These are phyloP conservation scores for Rhizopogon vinicolor DNA, from an alignment of 768 basidiomycete genomes.

Conservation along the genomic window DNA sequence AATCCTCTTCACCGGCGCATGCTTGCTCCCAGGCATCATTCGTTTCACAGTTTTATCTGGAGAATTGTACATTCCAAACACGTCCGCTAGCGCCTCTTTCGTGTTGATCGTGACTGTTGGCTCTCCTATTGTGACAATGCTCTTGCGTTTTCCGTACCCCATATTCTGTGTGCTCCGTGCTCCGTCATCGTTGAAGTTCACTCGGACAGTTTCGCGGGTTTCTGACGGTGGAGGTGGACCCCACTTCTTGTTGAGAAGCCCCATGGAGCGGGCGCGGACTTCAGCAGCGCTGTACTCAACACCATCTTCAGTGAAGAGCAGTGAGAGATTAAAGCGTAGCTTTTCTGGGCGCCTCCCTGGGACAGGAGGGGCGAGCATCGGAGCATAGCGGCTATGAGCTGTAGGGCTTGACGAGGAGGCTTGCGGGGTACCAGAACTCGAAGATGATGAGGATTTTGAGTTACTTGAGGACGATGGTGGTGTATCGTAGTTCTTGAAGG, in stretches of 20 bases:
- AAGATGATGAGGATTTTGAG: conserved; percentile 8
- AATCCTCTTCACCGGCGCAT: conserved; percentile 66
- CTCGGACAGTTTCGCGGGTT: conserved; percentile 30
- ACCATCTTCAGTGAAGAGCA: conserved; percentile 72
- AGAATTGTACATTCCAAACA: conserved; percentile 95
- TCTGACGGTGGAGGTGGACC: conserved; percentile 52
- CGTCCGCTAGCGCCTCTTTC: conserved; percentile 89
- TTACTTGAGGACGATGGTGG: conserved; percentile 26
- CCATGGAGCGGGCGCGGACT: conserved; percentile 76
- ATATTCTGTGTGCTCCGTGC: conserved; percentile 38
- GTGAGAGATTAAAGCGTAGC: conserved; percentile 58
- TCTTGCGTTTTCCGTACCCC: conserved; percentile 39
- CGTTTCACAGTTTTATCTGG: conserved; percentile 69
- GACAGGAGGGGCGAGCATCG: conserved; percentile 66
- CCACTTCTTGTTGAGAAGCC: conserved; percentile 84
- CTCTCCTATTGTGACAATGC: conserved; percentile 46
- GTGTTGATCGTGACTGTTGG: conserved; percentile 96
- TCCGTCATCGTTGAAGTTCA: conserved; percentile 61
- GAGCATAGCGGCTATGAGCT: conserved; percentile 50
- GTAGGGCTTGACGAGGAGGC: conserved; percentile 28
- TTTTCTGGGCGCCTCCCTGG: conserved; percentile 72
- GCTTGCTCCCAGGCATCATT: conserved; percentile 59
- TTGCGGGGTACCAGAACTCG: conserved; percentile 19
- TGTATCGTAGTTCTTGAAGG: conserved; percentile 31
- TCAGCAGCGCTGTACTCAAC: conserved; percentile 85